Evolutionary conservation across 106 monocot species (phyloP), one percentile per base, ranked within the genome.

Genomic region (Dendrobium nobile): DNA sequence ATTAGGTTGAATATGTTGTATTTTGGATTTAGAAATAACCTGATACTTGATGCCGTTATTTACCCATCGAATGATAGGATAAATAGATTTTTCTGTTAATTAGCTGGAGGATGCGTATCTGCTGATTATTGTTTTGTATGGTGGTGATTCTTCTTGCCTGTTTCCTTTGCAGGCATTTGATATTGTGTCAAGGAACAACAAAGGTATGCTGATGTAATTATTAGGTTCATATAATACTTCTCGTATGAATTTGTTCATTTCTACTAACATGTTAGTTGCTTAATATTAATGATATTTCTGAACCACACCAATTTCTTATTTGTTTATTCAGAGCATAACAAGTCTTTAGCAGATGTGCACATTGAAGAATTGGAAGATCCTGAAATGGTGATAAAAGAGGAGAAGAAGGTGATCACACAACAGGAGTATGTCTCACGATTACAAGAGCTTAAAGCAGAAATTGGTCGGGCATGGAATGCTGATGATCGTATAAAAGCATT

Each of bases 321-420:
- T 51, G 51, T 11, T 51, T 22, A 45, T 87, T 80, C 83, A 87
- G 86, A 77, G 15, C 27, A 73, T 77, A 68, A 48, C 2, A 80
- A 64, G 59, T 73, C 80, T 77, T 65, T 80, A 17, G 75, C 83
- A 78, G 80, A 48, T 64, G 26, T 78, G 58, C 86, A 87, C 31
- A 77, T 83, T 24, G 86, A 87, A 15, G 83, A 87, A 44, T 72
- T 83, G 27, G 83, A 87, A 72, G 86, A 87, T 73, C 73, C 77
- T 37, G 47, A 80, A 73, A 73, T 48, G 47, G n/a, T 37, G 59
- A n/a, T 80, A 45, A 74, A 77, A 42, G 86, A 77, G 82, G 86
- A 83, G 58, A 83, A 48, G 77, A 87, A 78, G 55, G 79, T 73
- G 7, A 55, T 83, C 24, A 83, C 83, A 6, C 41, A 47, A 2